Evolutionary conservation across 805 yeast genomes (phyloP), one percentile per base, ranked within the genome.

Genomic region (Candida tibetensis): DNA sequence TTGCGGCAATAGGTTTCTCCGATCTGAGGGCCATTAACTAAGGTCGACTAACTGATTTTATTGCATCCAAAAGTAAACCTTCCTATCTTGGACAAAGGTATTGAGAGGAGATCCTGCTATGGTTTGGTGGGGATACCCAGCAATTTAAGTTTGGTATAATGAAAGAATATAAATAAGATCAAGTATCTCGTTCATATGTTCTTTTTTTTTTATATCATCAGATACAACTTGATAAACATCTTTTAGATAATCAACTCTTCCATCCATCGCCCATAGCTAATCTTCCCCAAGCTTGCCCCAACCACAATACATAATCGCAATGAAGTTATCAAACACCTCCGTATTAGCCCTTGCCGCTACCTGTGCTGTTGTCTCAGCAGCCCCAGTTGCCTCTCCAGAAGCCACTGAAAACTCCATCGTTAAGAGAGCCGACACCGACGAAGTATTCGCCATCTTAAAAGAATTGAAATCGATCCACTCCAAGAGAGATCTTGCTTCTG

Each of bases 301-400:
- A n/a, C n/a, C n/a, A n/a, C n/a, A n/a, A n/a, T 19, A 17, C 28
- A 14, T 18, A 31, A 21, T n/a, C 14, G 48, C 43, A 49, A 69
- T 69, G 74, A 69, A 66, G 58, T 61, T 68, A 30, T 52, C 72
- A 27, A 55, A 65, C 31, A 51, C 72, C 32, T 58, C 73, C 33
- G 53, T 61, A 36, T 51, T 66, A 44, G 71, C 72, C 39, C 51
- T 68, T 44, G 58, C 66, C 49, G 71, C 69, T 39, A 32, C 72
- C 25, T 42, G 64, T 27, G 55, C 69, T 21, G 46, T 60, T 32
- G 72, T 62, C 23, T 46, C 52, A 34, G 68, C 72, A 38, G 68
- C 71, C 14, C 61, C 60, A 27, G 29, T 52, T 28, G 36, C 38
- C 21, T 35, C 53, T 36, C 41, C 51, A 34, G 40, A 47, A 13